Conservation (phyloP, 2,329 filamentous ascomycete species). For the Penicillium paneum region DNA sequence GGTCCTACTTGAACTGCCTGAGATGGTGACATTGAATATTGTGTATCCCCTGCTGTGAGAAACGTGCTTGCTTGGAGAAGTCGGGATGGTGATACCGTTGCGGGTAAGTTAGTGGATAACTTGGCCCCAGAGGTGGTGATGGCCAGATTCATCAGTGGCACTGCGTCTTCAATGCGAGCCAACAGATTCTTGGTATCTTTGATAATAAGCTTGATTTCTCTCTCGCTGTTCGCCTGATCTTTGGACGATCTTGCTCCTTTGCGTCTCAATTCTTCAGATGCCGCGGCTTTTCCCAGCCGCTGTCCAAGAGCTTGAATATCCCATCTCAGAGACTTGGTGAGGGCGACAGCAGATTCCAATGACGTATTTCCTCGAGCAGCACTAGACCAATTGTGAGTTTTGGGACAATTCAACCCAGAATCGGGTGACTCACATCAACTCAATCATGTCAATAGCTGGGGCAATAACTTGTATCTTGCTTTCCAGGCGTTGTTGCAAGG, state of each 20-base stretch:
- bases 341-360: conserved; percentile 76
- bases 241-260: conserved; percentile 35
- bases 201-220: conserved; percentile 68
- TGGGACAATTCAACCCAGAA: neutral
- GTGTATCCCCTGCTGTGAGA: conserved; percentile 78
- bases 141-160: conserved; percentile 86
- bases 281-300: conserved; percentile 67
- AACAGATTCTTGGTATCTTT: conserved; percentile 72
- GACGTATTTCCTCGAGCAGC: conserved; percentile 73
- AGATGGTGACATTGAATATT: conserved; percentile 66
- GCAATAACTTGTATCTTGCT: conserved; percentile 88
- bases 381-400: conserved; percentile 31
- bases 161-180: conserved; percentile 78
- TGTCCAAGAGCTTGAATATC: conserved; percentile 79
- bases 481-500: conserved; percentile 70
- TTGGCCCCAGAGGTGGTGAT: conserved; percentile 92
- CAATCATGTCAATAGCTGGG: conserved; percentile 86
- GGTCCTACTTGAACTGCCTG: conserved; percentile 78
- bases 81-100: conserved; percentile 83
- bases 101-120: conserved; percentile 72
- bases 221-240: conserved; percentile 56
- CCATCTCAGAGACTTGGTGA: conserved; percentile 77
- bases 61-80: conserved; percentile 90
- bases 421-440: conserved; percentile 65
- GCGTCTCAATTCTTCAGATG: conserved; percentile 51